These are phyloP conservation scores for Sicyos edulis DNA, from an alignment of 306 rosid genomes.

Conservation along the genomic window DNA sequence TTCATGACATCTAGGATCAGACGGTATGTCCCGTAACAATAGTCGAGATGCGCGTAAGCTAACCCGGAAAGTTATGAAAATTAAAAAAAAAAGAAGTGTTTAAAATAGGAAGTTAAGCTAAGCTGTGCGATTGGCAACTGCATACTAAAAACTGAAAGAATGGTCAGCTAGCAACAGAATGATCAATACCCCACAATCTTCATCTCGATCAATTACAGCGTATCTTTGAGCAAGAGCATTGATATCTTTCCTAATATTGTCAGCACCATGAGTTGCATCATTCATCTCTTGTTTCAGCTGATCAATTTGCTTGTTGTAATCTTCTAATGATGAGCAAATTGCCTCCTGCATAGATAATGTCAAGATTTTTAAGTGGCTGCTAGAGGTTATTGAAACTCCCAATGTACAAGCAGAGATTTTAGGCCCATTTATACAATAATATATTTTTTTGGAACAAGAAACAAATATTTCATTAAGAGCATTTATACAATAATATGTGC, in stretches of 20 bases:
- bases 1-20: too few relatives aligned
- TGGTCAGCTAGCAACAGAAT: conserved; percentile 23
- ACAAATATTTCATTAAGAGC: too few relatives aligned
- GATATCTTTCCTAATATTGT: conserved; percentile 91
- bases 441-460: background rate
- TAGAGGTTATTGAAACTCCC: conserved; percentile 6
- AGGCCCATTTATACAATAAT: background rate
- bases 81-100: background rate
- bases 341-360: conserved; percentile 60
- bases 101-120: background rate
- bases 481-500: background rate
- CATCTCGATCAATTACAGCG: conserved; percentile 89
- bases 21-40: too few relatives aligned
- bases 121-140: background rate
- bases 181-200: conserved; percentile 85
- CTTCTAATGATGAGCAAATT: conserved; percentile 88
- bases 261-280: conserved; percentile 97
- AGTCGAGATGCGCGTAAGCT: too few relatives aligned
- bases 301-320: conserved; percentile 98
- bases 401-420: background rate
- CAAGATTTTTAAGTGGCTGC: background rate
- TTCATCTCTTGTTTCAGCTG: conserved; percentile 91
- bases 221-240: conserved; percentile 98
- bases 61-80: too few relatives aligned
- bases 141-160: background rate